A percentile compares a stretch with the other conserved stretches of the same genome.
phyloP scores from a whole-genome alignment of 352 stramenopile species.

The Globisporangium spinosum region DNA sequence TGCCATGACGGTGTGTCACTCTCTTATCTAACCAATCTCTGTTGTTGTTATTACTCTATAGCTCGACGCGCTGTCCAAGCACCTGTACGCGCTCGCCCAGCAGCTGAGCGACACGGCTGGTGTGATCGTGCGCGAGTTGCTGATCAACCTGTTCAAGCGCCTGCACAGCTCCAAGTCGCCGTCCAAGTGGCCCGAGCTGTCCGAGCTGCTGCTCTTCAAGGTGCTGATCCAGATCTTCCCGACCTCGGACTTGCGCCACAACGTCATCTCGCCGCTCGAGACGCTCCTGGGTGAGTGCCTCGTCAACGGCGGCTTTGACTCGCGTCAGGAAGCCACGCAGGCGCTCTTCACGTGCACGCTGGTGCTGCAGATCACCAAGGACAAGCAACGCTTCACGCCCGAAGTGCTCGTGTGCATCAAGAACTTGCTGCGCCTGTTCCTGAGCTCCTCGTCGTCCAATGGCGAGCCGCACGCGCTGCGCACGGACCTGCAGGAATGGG shows the following conservation, averaged over 20 bases:
- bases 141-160: constrained; percentile 89
- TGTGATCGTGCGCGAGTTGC: constrained; percentile 85
- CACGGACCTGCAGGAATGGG: constrained; percentile 44
- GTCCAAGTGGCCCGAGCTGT: constrained; percentile 84
- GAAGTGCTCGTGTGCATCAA: constrained; percentile 70
- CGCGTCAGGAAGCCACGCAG: constrained; percentile 71
- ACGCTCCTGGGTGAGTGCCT: constrained; percentile 90
- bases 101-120: constrained; percentile 87
- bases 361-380: constrained; percentile 63
- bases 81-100: constrained; percentile 88
- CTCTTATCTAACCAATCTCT: neutral
- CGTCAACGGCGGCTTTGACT: constrained; percentile 64
- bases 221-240: constrained; percentile 90
- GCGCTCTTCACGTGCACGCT: constrained; percentile 78
- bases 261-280: constrained; percentile 90
- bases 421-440: constrained; percentile 50
- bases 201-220: constrained; percentile 90
- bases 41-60: constrained; percentile 17
- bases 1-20: neutral
- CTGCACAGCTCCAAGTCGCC: constrained; percentile 77
- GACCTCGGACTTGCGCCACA: constrained; percentile 92
- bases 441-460: constrained; percentile 14
- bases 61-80: constrained; percentile 79
- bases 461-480: constrained; percentile 42
- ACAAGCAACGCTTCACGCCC: constrained; percentile 90